phyloP scores from a whole-genome alignment of 345 rosid genomes.

The Eucalyptus caleyi region DNA sequence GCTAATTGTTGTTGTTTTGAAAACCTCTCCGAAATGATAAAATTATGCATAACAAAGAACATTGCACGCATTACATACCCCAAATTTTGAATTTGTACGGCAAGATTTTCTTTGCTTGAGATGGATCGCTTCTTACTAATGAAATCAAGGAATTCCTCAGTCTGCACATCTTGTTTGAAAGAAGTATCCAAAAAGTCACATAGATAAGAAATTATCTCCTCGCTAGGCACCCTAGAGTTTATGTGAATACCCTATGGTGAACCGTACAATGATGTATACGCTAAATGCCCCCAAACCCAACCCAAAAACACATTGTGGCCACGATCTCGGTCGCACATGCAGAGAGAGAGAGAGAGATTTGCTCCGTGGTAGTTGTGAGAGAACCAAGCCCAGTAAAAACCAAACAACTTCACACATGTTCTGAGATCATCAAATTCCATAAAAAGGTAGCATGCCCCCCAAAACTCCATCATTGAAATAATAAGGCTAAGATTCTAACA shows the following conservation, averaged over 20 bases:
- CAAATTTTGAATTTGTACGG: constrained; percentile 60
- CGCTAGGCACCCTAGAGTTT: background rate
- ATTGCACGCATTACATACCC: constrained; percentile 32
- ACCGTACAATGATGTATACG: background rate
- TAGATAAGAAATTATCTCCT: constrained; percentile 44
- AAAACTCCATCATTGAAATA: background rate
- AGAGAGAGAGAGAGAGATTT: background rate
- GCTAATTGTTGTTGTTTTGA: background rate
- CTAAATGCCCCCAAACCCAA: background rate
- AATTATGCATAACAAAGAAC: background rate
- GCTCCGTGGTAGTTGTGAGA: background rate
- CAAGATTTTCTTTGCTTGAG: constrained; percentile 53
- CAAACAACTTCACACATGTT: background rate
- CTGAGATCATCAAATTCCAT: background rate
- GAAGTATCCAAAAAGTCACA: constrained; percentile 17
- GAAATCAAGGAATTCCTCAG: constrained; percentile 59
- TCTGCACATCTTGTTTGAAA: constrained; percentile 5
- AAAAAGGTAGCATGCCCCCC: background rate
- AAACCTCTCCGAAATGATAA: background rate
- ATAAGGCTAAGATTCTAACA: background rate
- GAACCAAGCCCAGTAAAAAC: background rate
- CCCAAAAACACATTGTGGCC: background rate
- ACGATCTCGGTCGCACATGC: background rate
- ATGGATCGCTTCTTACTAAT: constrained; percentile 36
- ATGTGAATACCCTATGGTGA: background rate